Conservation (phyloP, 305 asterid species). For the Fraxinus paxiana region DNA sequence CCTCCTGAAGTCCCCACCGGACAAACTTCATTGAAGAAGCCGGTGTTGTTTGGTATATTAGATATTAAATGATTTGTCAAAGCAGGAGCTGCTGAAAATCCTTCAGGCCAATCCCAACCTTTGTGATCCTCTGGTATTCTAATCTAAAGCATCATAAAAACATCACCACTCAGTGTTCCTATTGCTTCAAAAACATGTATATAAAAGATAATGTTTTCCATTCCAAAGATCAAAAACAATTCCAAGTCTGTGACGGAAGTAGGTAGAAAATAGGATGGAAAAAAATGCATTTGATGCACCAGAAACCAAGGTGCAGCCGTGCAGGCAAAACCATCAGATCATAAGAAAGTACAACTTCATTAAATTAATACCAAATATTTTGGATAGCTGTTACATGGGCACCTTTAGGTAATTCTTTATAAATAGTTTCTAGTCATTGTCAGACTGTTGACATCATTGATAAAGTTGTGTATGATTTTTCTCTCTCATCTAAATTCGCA, state of each 20-base stretch:
- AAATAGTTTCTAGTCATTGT: not conserved
- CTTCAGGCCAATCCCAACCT: constrained; percentile 74
- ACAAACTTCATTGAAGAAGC: constrained; percentile 28
- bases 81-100: constrained; percentile 36
- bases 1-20: constrained; percentile 30
- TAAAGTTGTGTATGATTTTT: not conserved
- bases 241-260: not conserved
- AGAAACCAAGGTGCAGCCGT: not conserved
- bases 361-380: not conserved
- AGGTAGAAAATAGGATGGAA: constrained; percentile 6
- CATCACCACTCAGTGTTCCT: constrained; percentile 25
- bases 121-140: constrained; percentile 48
- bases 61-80: constrained; percentile 25
- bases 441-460: not conserved
- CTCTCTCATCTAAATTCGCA: not conserved
- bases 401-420: not conserved
- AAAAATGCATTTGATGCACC: not conserved
- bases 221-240: constrained; percentile 17
- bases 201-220: constrained; percentile 23
- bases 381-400: not conserved
- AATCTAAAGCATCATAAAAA: constrained; percentile 44
- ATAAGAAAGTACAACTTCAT: not conserved
- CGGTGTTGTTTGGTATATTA: constrained; percentile 26
- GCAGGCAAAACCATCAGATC: not conserved
- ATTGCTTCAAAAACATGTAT: constrained; percentile 35